Base-by-base conservation (phyloP, 2,329 filamentous ascomycete species). In the Aspergillus carbonarius region DNA sequence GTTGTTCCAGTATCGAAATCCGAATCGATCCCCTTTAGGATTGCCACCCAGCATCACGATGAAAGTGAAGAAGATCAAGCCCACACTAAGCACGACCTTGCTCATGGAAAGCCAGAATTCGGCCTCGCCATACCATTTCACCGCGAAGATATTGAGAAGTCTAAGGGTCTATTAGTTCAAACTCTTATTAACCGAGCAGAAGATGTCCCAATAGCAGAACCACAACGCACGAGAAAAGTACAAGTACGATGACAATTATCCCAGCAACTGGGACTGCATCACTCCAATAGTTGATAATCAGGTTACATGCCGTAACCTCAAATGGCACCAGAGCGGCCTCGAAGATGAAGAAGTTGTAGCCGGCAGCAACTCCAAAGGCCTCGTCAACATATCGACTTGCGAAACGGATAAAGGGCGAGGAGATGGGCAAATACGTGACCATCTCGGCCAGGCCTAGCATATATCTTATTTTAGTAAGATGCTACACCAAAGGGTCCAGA, bases 41-140 rank as follows among this genome's bases (percentile, higher is more conserved):
- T 93, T 95, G 2, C 89, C 92, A 7, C 91, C 92, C 1, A 95
- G 77, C 88, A 95, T 93, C 63, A 87, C 85, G 63, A 96, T 82
- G 68, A 96, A 91, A 2, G 91, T 93, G 76, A 91, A 93, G 62
- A 86, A 67, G 64, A 93, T 83, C 52, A 93, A 80, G 1, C 85
- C 88, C 35, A 92, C 74, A 60, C 90, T 90, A 52, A 92, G 81
- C 2, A 92, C 66, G 2, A 92, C 83, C 71, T 92, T 92, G 55
- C 87, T 87, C 2, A 90, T 72, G 2, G 90, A 87, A 18, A 88
- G 85, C 77, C 84, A 84, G 68, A 96, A 95, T 70, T 95, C 91
- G 0, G 87, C 84, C 74, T 92, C 89, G 46, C 89, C 89, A 59
- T 90, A 92, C 81, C 83, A 91, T 63, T 88, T 81, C 17, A 92